Conservation (phyloP, 202 grass and related monocot species). For the Hordeum pubiflorum region DNA sequence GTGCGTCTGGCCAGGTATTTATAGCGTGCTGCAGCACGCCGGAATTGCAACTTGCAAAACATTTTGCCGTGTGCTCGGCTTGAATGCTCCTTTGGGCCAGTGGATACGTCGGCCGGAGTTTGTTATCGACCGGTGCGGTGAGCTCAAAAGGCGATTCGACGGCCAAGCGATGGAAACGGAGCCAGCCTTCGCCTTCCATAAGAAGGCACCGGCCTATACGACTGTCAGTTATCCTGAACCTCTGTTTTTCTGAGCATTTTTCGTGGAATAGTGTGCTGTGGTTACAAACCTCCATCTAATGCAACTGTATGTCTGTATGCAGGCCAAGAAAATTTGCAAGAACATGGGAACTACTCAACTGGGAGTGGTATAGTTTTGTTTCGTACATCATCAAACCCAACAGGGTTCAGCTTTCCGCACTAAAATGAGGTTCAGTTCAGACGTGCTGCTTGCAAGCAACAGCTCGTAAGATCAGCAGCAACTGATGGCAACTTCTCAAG, state of each 20-base stretch:
- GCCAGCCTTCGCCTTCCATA: not conserved
- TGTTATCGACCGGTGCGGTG: not conserved
- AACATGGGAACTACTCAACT: not conserved
- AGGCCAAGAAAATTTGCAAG: not conserved
- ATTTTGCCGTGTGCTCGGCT: not conserved
- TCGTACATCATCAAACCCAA: not conserved
- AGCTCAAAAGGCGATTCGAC: not conserved
- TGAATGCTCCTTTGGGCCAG: not conserved
- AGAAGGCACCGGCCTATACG: not conserved
- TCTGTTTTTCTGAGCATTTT: too few species aligned
- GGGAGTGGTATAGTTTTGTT: too few species aligned
- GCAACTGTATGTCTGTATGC: too few species aligned
- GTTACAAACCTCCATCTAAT: not conserved
- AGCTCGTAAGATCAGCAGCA: not conserved
- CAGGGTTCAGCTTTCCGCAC: not conserved
- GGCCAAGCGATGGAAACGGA: not conserved
- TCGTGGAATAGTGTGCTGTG: not conserved
- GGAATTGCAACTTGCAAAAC: not conserved
- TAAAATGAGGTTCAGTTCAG: too few species aligned
- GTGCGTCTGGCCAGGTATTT: constrained; percentile 13
- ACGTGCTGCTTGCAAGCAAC: too few species aligned
- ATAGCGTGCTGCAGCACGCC: not conserved
- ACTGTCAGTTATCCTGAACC: too few species aligned
- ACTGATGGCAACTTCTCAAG: not conserved
- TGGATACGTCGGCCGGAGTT: not conserved